Evolutionary conservation across 306 rosid species (phyloP).

Genomic region (Heteromeles arbutifolia): DNA sequence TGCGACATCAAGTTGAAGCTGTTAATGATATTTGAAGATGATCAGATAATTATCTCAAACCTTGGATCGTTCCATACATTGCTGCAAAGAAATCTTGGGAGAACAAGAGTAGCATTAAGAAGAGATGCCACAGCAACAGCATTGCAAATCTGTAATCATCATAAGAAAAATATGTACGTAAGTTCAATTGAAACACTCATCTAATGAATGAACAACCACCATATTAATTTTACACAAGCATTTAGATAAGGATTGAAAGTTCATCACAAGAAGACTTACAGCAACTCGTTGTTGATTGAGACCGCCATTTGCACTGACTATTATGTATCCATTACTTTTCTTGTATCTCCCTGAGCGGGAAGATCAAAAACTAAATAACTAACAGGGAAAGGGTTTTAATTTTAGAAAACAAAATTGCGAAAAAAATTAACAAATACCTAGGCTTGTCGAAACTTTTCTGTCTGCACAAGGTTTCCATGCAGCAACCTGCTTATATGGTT

Average conservation of each 20-base stretch:
- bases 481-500: conserved; percentile 50
- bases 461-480: conserved; percentile 82
- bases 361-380: conserved; percentile 10
- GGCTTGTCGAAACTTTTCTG: conserved; percentile 31
- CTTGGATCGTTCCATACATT: conserved; percentile 98
- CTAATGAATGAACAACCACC: neutral
- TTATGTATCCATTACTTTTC: conserved; percentile 69
- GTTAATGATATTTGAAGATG: neutral
- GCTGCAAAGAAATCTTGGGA: conserved; percentile 80
- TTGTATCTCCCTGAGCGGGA: conserved; percentile 43
- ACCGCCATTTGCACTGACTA: conserved; percentile 94
- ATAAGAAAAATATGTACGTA: neutral
- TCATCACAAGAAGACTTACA: conserved; percentile 41
- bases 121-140: conserved; percentile 87
- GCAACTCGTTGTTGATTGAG: conserved; percentile 99
- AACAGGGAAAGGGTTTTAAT: neutral
- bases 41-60: conserved; percentile 27
- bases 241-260: too few relatives aligned
- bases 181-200: neutral
- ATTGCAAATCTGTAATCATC: conserved; percentile 78
- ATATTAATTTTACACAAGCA: neutral
- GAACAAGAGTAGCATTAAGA: conserved; percentile 82
- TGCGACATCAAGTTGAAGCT: neutral
- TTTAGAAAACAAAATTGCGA: neutral
- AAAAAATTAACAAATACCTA: conserved; percentile 30